A percentile compares a stretch with the other conserved stretches of the same genome.
phyloP scores from a whole-genome alignment of 129 eudicot genomes.

The Centaurea solstitialis region DNA sequence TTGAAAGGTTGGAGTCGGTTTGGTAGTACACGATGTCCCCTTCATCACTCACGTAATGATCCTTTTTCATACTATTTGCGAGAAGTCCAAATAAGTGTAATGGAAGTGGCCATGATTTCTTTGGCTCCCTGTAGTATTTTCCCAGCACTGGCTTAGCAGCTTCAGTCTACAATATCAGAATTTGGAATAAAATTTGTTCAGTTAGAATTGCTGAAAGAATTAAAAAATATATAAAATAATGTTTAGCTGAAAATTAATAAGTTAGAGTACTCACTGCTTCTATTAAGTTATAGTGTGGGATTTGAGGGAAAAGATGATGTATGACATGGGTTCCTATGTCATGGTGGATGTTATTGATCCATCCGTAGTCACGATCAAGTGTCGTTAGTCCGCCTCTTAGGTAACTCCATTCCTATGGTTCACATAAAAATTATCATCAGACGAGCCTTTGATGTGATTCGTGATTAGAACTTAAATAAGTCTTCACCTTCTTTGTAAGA shows the following conservation, averaged over 20 bases:
- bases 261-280: slow-evolving; percentile 71
- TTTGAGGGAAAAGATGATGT: slow-evolving; percentile 99
- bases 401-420: slow-evolving; percentile 89
- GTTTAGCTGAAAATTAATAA: neutral
- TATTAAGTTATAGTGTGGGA: slow-evolving; percentile 87
- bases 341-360: slow-evolving; percentile 97
- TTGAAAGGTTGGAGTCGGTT: slow-evolving; percentile 58
- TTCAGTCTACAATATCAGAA: slow-evolving; percentile 55
- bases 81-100: slow-evolving; percentile 63
- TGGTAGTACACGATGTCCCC: slow-evolving; percentile 86
- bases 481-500: neutral
- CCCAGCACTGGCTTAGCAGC: slow-evolving; percentile 84
- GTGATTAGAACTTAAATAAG: neutral
- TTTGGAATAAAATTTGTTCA: neutral
- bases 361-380: slow-evolving; percentile 93
- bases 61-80: slow-evolving; percentile 64
- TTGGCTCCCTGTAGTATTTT: slow-evolving; percentile 71
- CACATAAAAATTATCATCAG: neutral
- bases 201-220: neutral
- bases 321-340: slow-evolving; percentile 97
- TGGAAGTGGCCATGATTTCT: slow-evolving; percentile 71
- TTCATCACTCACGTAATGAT: slow-evolving; percentile 83
- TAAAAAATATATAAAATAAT: neutral
- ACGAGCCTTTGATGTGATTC: neutral
- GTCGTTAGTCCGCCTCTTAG: slow-evolving; percentile 96